phyloP scores from a whole-genome alignment of 2,329 filamentous ascomycete genomes.

The Cyclaneusma minus region DNA sequence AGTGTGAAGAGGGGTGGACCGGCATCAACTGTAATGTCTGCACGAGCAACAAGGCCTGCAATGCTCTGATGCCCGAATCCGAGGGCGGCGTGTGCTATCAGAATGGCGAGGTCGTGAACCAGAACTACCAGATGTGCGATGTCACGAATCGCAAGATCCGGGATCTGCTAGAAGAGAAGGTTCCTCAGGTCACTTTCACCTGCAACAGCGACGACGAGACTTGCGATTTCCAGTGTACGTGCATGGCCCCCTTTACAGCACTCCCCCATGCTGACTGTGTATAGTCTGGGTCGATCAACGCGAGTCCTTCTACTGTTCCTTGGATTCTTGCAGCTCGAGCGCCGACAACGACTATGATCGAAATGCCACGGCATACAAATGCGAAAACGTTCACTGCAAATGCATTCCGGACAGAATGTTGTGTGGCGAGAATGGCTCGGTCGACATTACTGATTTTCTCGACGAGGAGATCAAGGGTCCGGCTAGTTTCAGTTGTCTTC shows the following conservation, averaged over 20 bases:
- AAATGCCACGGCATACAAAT: slow-evolving; percentile 76
- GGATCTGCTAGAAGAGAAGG: slow-evolving; percentile 67
- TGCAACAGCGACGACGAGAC: slow-evolving; percentile 60
- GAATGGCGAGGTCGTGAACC: slow-evolving; percentile 75
- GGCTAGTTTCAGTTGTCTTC: slow-evolving; percentile 63
- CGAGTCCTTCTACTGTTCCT: slow-evolving; percentile 92
- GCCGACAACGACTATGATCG: slow-evolving; percentile 51
- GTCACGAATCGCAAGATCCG: slow-evolving; percentile 94
- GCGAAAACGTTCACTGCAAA: slow-evolving; percentile 69
- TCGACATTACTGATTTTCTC: slow-evolving; percentile 85
- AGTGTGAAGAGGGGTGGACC: slow-evolving; percentile 85
- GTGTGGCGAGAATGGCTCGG: slow-evolving; percentile 78
- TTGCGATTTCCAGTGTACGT: slow-evolving; percentile 88
- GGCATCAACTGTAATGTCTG: slow-evolving; percentile 99
- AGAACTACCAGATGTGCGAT: slow-evolving; percentile 96
- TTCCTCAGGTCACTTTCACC: slow-evolving; percentile 87
- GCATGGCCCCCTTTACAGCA: slow-evolving; percentile 2
- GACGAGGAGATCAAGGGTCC: slow-evolving; percentile 72
- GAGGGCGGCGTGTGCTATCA: slow-evolving; percentile 84
- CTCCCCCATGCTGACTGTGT: slow-evolving; percentile 8
- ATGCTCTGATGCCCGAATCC: slow-evolving; percentile 70
- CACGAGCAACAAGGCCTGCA: slow-evolving; percentile 65
- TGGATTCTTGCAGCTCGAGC: slow-evolving; percentile 64
- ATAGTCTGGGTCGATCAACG: slow-evolving; percentile 84
- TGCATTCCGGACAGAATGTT: slow-evolving; percentile 89